Evolutionary conservation across 2,329 filamentous ascomycete species (phyloP).

Genomic region (Talaromyces sp.): DNA sequence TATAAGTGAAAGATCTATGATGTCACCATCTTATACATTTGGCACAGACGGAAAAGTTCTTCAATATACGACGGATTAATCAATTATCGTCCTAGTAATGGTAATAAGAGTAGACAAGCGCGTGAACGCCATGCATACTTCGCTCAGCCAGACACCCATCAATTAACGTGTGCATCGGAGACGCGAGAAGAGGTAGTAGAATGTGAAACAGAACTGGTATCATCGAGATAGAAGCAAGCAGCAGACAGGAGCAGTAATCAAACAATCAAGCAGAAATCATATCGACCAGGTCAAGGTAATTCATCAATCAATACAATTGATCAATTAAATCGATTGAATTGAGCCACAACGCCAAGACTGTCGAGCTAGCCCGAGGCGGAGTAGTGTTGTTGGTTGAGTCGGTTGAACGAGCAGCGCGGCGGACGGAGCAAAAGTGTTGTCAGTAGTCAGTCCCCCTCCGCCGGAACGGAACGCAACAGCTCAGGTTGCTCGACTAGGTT

Average conservation of each 20-base stretch:
- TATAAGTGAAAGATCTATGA: background rate
- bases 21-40: background rate
- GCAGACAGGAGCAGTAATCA: background rate
- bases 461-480: background rate
- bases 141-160: slow-evolving; percentile 8
- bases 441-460: background rate
- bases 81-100: slow-evolving; percentile 8
- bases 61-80: slow-evolving; percentile 1
- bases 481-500: background rate
- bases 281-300: background rate
- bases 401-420: slow-evolving; percentile 4
- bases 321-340: background rate
- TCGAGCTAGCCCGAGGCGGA: background rate
- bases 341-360: slow-evolving; percentile 6
- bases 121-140: slow-evolving; percentile 4
- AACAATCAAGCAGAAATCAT: background rate
- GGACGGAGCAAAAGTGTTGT: background rate
- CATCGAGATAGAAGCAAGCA: slow-evolving; percentile 25
- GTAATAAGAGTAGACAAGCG: slow-evolving; percentile 7
- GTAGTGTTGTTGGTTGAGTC: background rate
- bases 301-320: background rate
- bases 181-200: slow-evolving; percentile 22
- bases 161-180: background rate
- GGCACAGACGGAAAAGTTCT: background rate
- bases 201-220: slow-evolving; percentile 38